Conservation (phyloP, 495 filamentous ascomycete species). For the Neurospora sp. region DNA sequence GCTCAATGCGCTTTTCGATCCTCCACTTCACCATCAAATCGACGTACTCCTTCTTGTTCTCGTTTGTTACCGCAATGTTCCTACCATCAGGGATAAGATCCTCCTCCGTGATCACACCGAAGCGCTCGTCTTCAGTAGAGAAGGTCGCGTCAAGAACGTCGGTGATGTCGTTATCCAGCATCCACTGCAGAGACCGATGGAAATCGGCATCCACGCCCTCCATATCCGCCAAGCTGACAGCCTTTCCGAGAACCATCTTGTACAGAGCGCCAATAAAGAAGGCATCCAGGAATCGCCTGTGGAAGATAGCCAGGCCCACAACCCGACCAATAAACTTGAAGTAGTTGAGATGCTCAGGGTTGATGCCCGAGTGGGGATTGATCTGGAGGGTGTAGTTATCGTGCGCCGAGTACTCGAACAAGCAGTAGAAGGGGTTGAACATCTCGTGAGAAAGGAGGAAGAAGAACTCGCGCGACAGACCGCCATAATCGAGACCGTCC, state of each 20-base stretch:
- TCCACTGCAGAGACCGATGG: slow-evolving; percentile 92
- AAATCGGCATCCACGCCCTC: slow-evolving; percentile 97
- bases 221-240: slow-evolving; percentile 89
- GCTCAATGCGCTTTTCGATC: slow-evolving; percentile 93
- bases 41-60: slow-evolving; percentile 91
- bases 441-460: slow-evolving; percentile 99
- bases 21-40: slow-evolving; percentile 98
- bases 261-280: slow-evolving; percentile 99
- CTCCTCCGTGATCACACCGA: slow-evolving; percentile 84
- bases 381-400: slow-evolving; percentile 99
- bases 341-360: slow-evolving; percentile 98
- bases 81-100: slow-evolving; percentile 85
- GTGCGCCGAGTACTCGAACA: slow-evolving; percentile 99
- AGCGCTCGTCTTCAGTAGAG: slow-evolving; percentile 92
- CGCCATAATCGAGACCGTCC: slow-evolving; percentile 95
- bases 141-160: slow-evolving; percentile 89
- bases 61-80: slow-evolving; percentile 91
- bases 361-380: slow-evolving; percentile 98
- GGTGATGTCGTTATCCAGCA: slow-evolving; percentile 90
- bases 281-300: slow-evolving; percentile 92
- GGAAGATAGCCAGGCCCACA: slow-evolving; percentile 96
- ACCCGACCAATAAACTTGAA: slow-evolving; percentile 99
- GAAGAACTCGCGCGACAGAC: slow-evolving; percentile 98
- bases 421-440: slow-evolving; percentile 99
- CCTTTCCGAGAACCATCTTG: slow-evolving; percentile 97